Conservation (phyloP, 116 monocot genomes). For the Thalassia testudinum region DNA sequence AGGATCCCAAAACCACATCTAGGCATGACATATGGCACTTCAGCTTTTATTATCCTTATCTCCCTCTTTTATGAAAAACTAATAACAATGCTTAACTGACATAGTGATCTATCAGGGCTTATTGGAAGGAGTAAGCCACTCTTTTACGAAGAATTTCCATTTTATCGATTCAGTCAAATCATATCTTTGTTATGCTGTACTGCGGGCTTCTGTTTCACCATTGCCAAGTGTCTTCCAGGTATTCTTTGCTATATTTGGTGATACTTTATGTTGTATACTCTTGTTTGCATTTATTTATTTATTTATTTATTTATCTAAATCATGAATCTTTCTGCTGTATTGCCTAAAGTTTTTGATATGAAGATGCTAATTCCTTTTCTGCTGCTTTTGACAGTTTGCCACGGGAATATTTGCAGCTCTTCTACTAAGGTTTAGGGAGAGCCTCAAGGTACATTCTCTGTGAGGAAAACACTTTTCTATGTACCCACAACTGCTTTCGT, state of each 20-base stretch:
- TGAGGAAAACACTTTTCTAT: too few relatives aligned
- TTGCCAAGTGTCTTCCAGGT: constrained; percentile 88
- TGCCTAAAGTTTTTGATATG: too few relatives aligned
- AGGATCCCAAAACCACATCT: too few relatives aligned
- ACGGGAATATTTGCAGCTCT: constrained; percentile 83
- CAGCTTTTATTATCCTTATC: too few relatives aligned
- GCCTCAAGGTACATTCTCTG: constrained; percentile 60
- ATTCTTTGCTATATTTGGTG: constrained; percentile 3
- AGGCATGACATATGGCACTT: too few relatives aligned
- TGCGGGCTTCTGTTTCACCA: constrained; percentile 86
- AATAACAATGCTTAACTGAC: too few relatives aligned
- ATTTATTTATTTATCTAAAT: not conserved
- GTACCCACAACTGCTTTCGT: too few relatives aligned
- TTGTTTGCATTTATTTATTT: not conserved
- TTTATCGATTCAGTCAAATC: constrained; percentile 97
- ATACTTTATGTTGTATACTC: not conserved
- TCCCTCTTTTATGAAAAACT: too few relatives aligned
- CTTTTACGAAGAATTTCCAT: constrained; percentile 89
- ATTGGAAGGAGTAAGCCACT: constrained; percentile 82
- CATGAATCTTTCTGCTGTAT: not conserved
- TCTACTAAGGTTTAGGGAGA: constrained; percentile 87
- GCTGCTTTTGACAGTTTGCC: constrained; percentile 47
- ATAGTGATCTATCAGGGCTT: constrained; percentile 25
- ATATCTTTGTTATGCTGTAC: constrained; percentile 89
- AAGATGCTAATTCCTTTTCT: constrained; percentile 1